Evolutionary conservation across 768 basidiomycete species (phyloP), one percentile per base, ranked within the genome.

Genomic region (Mycena belliarum): DNA sequence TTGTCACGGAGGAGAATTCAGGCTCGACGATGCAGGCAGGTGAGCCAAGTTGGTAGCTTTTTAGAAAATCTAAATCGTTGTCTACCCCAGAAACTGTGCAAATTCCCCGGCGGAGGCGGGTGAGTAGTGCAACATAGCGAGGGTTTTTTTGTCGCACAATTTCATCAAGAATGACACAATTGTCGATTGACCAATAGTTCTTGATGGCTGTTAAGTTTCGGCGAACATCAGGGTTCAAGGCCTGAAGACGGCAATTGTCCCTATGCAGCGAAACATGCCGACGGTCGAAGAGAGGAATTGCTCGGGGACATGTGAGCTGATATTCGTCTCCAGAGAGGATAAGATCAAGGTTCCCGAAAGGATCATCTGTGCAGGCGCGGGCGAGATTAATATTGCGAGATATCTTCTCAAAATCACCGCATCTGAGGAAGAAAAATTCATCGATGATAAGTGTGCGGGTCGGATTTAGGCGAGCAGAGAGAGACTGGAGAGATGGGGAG

Each of bases 311-410:
- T 2, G 59, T 44, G 12, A 61, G 51, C 35, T 64, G 60, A 26
- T 51, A 59, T 45, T 59, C 45, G 26, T 63, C 62, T 15, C 62
- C 62, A 9, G 62, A 63, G 4, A 63, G 21, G 11, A 63, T 57
- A 14, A 63, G 26, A 21, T 63, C 51, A 4, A 60, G 35, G 21
- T 53, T 33, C 18, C 54, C 59, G 15, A 63, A 63, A 3, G 53
- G 43, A 40, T 60, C 58, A 21, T 63, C 59, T 11, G 43, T 32
- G 23, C 53, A 46, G 18, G n/a, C 26, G 0, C 37, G 45, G 4
- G 54, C 62, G n/a, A 63, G 37, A 14, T 53, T 56, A 10, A 63
- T 33, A n/a, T n/a, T n/a, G n/a, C n/a, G n/a, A n/a, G n/a, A n/a
- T n/a, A n/a, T n/a, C n/a, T n/a, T n/a, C n/a, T 55, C 52, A 35